phyloP scores from a whole-genome alignment of 2,329 filamentous ascomycete genomes.

The Mycosphaerella sp. region DNA sequence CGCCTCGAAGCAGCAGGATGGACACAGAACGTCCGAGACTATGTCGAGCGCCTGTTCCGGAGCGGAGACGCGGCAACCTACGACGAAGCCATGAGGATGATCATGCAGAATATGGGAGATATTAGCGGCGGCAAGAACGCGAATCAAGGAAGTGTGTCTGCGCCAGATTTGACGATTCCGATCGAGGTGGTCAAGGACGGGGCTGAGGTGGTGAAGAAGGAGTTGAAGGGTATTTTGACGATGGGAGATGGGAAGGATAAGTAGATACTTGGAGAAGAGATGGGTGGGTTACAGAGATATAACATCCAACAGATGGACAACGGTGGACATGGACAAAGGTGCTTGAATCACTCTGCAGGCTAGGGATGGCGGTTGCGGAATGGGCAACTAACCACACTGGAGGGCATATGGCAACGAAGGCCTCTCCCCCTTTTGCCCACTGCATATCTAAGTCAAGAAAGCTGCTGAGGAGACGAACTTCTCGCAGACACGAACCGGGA shows the following conservation, averaged over 20 bases:
- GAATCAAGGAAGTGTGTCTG: too few species aligned
- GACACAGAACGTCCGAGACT: slow-evolving; percentile 50
- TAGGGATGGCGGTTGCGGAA: too few species aligned
- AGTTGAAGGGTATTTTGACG: slow-evolving; percentile 31
- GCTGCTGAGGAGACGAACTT: too few species aligned
- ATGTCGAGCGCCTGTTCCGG: slow-evolving; percentile 52
- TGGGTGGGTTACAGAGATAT: not conserved
- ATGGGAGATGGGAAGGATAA: slow-evolving; percentile 14
- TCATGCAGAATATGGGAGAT: slow-evolving; percentile 42
- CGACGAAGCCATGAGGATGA: slow-evolving; percentile 50
- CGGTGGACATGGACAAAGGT: too few species aligned
- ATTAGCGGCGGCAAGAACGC: slow-evolving; percentile 24
- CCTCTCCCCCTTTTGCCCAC: too few species aligned
- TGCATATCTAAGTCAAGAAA: too few species aligned
- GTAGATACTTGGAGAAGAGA: slow-evolving; percentile 8
- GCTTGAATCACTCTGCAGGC: too few species aligned
- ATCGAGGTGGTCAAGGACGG: slow-evolving; percentile 47
- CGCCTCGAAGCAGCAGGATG: slow-evolving; percentile 54
- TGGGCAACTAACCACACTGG: too few species aligned
- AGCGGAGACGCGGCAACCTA: slow-evolving; percentile 53
- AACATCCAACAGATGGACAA: too few species aligned
- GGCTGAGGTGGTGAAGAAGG: slow-evolving; percentile 47
- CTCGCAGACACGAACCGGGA: too few species aligned
- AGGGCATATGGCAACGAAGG: too few species aligned
- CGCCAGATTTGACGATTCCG: slow-evolving; percentile 26